phyloP scores from a whole-genome alignment of 169 alveolate species.

The Plasmodium fragile region DNA sequence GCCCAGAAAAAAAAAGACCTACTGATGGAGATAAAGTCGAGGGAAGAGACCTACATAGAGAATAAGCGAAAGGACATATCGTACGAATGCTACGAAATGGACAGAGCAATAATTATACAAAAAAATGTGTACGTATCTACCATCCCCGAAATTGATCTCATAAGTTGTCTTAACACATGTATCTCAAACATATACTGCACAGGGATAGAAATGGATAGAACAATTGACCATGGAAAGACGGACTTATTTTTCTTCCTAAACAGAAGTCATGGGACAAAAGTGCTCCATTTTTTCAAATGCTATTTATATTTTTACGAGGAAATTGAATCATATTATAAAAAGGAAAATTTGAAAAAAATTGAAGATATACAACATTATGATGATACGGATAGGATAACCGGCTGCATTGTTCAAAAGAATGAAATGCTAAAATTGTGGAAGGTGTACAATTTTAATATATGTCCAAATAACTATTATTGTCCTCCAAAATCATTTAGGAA shows the following conservation, averaged over 20 bases:
- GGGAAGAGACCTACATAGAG: conserved; percentile 36
- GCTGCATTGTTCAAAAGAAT: conserved; percentile 38
- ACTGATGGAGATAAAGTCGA: conserved; percentile 10
- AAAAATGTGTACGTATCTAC: conserved; percentile 39
- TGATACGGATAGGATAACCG: conserved; percentile 7
- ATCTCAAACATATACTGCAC: conserved; percentile 80
- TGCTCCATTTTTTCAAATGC: conserved; percentile 36
- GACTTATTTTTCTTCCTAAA: conserved; percentile 16
- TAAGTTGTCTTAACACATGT: conserved; percentile 77
- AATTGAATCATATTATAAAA: background rate
- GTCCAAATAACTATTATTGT: conserved; percentile 83
- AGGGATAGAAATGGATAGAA: conserved; percentile 79
- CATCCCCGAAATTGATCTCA: conserved; percentile 71
- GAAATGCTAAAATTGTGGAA: conserved; percentile 32
- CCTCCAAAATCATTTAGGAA: conserved; percentile 23
- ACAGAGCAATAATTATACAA: background rate
- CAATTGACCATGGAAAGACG: conserved; percentile 29
- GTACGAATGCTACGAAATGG: conserved; percentile 24
- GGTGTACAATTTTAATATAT: conserved; percentile 51
- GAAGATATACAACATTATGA: conserved; percentile 26
- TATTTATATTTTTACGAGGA: conserved; percentile 56
- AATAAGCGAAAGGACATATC: conserved; percentile 10
- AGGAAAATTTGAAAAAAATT: conserved; percentile 5
- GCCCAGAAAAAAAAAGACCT: background rate
- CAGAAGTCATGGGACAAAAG: conserved; percentile 12